phyloP scores from a whole-genome alignment of 2,329 filamentous ascomycete species.

The Fusarium sp. region DNA sequence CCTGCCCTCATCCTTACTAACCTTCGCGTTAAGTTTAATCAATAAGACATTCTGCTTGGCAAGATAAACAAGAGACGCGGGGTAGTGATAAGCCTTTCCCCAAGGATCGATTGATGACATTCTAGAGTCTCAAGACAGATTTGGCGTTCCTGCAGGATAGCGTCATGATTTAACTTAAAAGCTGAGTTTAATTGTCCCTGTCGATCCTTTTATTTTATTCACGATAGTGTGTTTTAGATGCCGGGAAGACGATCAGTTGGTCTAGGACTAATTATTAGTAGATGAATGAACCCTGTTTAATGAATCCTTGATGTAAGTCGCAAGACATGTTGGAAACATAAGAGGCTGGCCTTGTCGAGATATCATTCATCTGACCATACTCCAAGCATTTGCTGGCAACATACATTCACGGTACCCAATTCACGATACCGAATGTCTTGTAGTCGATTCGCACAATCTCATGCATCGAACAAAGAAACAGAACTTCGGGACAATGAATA shows the following conservation, averaged over 20 bases:
- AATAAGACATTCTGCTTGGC: not conserved
- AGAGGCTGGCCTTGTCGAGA: not conserved
- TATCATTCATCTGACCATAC: not conserved
- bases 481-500: not conserved
- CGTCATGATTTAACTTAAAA: constrained; percentile 35
- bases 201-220: constrained; percentile 4
- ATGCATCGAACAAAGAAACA: not conserved
- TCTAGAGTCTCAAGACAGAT: not conserved
- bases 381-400: not conserved
- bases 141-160: constrained; percentile 28
- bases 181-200: constrained; percentile 25
- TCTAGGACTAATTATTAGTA: not conserved
- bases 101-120: constrained; percentile 5
- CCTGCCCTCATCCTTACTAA: not conserved
- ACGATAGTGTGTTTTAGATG: not conserved
- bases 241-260: not conserved
- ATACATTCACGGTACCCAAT: not conserved
- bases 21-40: not conserved
- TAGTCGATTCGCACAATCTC: too few relatives aligned
- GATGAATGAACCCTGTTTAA: not conserved
- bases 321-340: not conserved
- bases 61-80: not conserved
- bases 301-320: not conserved
- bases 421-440: not conserved
- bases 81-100: constrained; percentile 14